A percentile compares a stretch with the other conserved stretches of the same genome.
phyloP scores from a whole-genome alignment of 345 rosid species.

The Moricandia moricandioides region DNA sequence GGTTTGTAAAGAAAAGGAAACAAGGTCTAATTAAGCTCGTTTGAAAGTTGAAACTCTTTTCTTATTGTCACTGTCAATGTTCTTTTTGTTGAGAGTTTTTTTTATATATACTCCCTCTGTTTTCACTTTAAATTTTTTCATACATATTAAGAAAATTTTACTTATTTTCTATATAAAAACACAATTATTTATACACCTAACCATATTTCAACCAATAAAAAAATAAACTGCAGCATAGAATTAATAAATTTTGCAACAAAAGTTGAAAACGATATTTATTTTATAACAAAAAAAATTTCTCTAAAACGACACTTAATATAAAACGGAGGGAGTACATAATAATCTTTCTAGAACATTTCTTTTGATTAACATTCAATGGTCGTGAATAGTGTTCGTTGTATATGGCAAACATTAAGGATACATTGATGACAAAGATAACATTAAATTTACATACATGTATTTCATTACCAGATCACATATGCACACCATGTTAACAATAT shows the following conservation, averaged over 20 bases:
- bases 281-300: too few species aligned
- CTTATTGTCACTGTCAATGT: constrained; percentile 15
- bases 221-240: too few species aligned
- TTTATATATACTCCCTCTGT: not conserved
- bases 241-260: too few species aligned
- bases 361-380: not conserved
- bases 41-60: constrained; percentile 29
- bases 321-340: too few species aligned
- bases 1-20: constrained; percentile 22
- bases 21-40: constrained; percentile 27
- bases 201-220: too few species aligned
- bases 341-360: constrained; percentile 10
- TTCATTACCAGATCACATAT: not conserved
- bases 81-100: not conserved
- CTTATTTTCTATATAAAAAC: too few species aligned
- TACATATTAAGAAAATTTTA: too few species aligned
- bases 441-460: not conserved
- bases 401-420: not conserved
- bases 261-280: too few species aligned
- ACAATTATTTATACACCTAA: too few species aligned
- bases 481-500: not conserved
- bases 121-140: too few species aligned
- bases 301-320: too few species aligned
- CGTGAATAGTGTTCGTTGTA: constrained; percentile 20
- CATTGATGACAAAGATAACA: not conserved